Base-by-base conservation (phyloP, 192 early-diverging fungal genomes). In the Coemansia sp. region DNA sequence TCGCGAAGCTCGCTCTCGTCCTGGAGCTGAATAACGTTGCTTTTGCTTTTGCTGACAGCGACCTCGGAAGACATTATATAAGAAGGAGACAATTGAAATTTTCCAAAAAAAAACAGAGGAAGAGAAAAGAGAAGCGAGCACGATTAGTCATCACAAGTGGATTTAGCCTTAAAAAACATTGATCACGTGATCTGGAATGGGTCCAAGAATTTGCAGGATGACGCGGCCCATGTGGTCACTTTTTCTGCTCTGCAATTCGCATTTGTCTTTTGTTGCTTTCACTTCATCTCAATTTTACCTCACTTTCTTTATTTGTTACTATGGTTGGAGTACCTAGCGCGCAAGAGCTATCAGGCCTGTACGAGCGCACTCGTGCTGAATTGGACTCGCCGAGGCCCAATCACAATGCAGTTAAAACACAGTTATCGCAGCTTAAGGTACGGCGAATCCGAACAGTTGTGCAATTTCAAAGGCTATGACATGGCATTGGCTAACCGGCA, bases 361-460 rank as follows among this genome's bases (percentile, higher is more conserved):
- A 74, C 48, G 80, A 77, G 41, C 58, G 66, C 17, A 67, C 72
- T 39, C 80, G 75, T 31, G 72, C 72, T 0, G 80, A 68, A 3
- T 63, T 82, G 55, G 73, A 70, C 64, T 44, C 68, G 50, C 51
- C 68, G 25, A 82, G 64, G 34, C 80, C 80, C 9, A 74, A 82
- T 76, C 72, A 77, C 62, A 69, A 74, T 53, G 55, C 69, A 19
- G 65, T 77, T 53, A 70, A 64, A 55, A 32, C 71, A 17, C 71
- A 77, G n/a, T 38, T 82, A 66, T 82, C 80, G 9, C 75, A 82
- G 67, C 69, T 82, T 2, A 82, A 82, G 80, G 78, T 80, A 75
- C 65, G 64, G 14, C 9, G 38, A 45, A 37, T 37, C 21, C 2
- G 34, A 23, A 21, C 55, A 12, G 31, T 5, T 29, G 3, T 58